Base-by-base conservation (phyloP, 768 basidiomycete genomes). In the Agaricus sinodeliciosus region DNA sequence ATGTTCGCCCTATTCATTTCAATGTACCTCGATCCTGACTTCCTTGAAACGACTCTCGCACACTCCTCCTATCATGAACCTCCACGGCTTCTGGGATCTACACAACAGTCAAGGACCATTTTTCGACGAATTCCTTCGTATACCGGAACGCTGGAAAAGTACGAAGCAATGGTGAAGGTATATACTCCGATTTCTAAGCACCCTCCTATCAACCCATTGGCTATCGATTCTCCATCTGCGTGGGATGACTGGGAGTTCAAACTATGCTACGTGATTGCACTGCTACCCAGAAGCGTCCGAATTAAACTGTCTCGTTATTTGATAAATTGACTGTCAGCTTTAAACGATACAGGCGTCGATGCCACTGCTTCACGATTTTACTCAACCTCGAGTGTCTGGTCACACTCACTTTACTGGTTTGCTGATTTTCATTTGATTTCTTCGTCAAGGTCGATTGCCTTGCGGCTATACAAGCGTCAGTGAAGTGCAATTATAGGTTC, bases 271-370 rank as follows among this genome's bases (percentile, higher is more conserved):
- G 25, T 41, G 44, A 28, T 18, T 34, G 46, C 31, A 48, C 40
- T 16, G 28, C 13, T 48, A 16, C 47, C 28, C 12, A 48, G 45
- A 42, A 41, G 45, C 47, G 28, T 13, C 41, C 13, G 45, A 41
- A 47, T 53, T 53, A 47, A 47, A 47, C 43, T 39, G 51, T 37
- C 44, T 53, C 44, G 22, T 25, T 31, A 44, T 43, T 53, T 54
- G 45, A 54, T 47, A 47, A 47, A 47, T 54, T 36, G 52, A 9
- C 28, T 48, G 39, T 19, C 37, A 54, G 27, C 18, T 39, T 54
- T 54, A 42, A 47, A 48, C 45, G 37, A 47, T 40, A 43, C 37
- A 45, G 37, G 40, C 25, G 39, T 36, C 42, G 18, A 7, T 27
- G 22, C 22, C 37, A 12, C 13, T 35, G 19, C 28, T 34, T 53